phyloP scores from a whole-genome alignment of 2,329 filamentous ascomycete species.

The Colletotrichum incanum region DNA sequence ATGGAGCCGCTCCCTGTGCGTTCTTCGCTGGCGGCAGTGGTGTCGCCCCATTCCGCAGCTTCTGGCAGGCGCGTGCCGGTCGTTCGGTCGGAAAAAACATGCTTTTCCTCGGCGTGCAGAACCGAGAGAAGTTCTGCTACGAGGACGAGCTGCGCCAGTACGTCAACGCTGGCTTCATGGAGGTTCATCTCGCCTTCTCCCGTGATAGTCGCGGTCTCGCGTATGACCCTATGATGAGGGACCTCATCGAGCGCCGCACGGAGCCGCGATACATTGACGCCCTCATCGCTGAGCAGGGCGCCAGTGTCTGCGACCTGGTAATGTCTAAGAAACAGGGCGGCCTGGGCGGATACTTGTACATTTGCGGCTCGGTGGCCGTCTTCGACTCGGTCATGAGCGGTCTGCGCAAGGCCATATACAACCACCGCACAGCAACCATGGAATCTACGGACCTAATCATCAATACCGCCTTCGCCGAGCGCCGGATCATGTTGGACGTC shows the following conservation, averaged over 20 bases:
- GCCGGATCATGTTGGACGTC: conserved; percentile 70
- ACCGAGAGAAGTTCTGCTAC: conserved; percentile 67
- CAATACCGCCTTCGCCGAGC: conserved; percentile 68
- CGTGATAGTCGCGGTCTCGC: conserved; percentile 63
- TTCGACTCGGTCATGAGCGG: conserved; percentile 71
- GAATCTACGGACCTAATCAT: conserved; percentile 66
- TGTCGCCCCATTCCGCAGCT: conserved; percentile 68
- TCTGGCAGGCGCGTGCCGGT: conserved; percentile 65
- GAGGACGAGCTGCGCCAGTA: conserved; percentile 64
- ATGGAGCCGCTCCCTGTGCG: conserved; percentile 65
- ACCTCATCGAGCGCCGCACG: conserved; percentile 65
- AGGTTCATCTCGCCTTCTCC: conserved; percentile 69
- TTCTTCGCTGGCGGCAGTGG: conserved; percentile 70
- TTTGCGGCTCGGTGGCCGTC: conserved; percentile 51
- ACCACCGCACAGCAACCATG: conserved; percentile 66
- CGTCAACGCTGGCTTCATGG: conserved; percentile 64
- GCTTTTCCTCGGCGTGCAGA: conserved; percentile 68
- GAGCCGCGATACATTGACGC: conserved; percentile 67
- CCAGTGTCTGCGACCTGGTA: conserved; percentile 66
- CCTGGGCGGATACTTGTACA: conserved; percentile 50
- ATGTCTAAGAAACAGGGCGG: conserved; percentile 71
- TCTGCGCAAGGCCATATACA: conserved; percentile 70
- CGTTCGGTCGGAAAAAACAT: conserved; percentile 61
- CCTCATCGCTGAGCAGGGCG: conserved; percentile 66
- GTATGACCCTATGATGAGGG: conserved; percentile 58